These are phyloP conservation scores for Xerocomellus amylosporus DNA, from an alignment of 768 basidiomycete species.

Conservation along the genomic window DNA sequence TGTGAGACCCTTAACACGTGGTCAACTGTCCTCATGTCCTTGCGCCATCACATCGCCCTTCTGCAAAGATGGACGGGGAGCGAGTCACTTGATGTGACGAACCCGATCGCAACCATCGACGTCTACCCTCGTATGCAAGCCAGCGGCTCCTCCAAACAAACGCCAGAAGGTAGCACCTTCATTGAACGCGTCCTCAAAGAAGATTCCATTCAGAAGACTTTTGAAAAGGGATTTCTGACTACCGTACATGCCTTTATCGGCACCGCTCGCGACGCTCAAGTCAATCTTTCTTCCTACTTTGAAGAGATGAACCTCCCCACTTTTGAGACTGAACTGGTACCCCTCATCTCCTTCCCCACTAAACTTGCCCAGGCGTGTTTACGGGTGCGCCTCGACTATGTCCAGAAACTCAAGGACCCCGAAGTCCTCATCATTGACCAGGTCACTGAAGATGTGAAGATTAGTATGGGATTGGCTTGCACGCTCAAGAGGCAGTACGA, in stretches of 20 bases:
- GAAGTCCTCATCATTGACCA: slow-evolving; percentile 91
- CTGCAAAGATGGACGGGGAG: slow-evolving; percentile 93
- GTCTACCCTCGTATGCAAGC: slow-evolving; percentile 29
- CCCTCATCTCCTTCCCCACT: slow-evolving; percentile 94
- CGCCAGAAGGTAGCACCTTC: slow-evolving; percentile 76
- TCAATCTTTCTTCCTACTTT: slow-evolving; percentile 73
- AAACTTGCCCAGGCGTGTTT: slow-evolving; percentile 90
- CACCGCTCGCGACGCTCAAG: slow-evolving; percentile 82
- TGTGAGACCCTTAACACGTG: slow-evolving; percentile 90
- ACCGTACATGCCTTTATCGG: slow-evolving; percentile 87
- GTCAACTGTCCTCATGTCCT: slow-evolving; percentile 82
- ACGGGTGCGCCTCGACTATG: slow-evolving; percentile 85
- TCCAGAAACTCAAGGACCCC: slow-evolving; percentile 83
- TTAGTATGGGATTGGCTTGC: slow-evolving; percentile 88
- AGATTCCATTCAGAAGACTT: slow-evolving; percentile 91
- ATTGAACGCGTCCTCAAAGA: slow-evolving; percentile 94
- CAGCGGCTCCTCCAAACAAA: slow-evolving; percentile 40
- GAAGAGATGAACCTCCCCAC: slow-evolving; percentile 87
- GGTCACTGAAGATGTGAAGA: slow-evolving; percentile 88
- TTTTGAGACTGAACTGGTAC: slow-evolving; percentile 85
- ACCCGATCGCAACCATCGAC: slow-evolving; percentile 69
- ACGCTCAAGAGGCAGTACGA: slow-evolving; percentile 95
- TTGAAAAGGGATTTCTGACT: slow-evolving; percentile 85
- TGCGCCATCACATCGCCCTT: slow-evolving; percentile 76
- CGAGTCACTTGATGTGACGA: slow-evolving; percentile 84